Percentiles rank a stretch among this genome's conserved stretches.
Conservation (phyloP, 2,329 filamentous ascomycete genomes). For the Blastomyces percursus region DNA sequence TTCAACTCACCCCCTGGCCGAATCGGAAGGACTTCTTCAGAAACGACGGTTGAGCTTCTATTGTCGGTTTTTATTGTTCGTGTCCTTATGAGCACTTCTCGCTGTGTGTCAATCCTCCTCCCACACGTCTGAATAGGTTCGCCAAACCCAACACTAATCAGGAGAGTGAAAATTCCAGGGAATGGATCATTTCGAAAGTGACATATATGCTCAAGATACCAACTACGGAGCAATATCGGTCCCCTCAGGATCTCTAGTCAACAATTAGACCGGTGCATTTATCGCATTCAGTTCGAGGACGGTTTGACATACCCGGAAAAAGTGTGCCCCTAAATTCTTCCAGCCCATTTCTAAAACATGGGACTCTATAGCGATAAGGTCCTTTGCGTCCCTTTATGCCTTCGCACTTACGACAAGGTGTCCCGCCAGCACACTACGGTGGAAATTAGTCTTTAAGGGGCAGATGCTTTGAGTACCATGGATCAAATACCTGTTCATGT, state of each 20-base stretch:
- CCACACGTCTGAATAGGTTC: neutral
- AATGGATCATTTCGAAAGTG: neutral
- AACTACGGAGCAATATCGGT: neutral
- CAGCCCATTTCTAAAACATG: neutral
- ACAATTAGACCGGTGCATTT: neutral
- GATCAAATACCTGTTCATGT: neutral
- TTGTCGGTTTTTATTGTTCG: neutral
- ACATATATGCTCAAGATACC: neutral
- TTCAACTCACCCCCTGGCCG: neutral
- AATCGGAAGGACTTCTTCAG: neutral
- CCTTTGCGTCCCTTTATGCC: neutral
- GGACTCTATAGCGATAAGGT: neutral
- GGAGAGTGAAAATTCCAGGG: neutral
- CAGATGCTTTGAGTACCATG: neutral
- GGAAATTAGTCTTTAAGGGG: neutral
- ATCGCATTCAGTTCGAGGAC: neutral
- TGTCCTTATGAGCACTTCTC: neutral
- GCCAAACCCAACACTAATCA: conserved; percentile 1
- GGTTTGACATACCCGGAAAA: neutral
- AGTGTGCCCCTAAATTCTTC: neutral
- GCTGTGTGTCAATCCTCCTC: neutral
- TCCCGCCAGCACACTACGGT: neutral
- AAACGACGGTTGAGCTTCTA: neutral
- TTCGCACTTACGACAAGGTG: neutral
- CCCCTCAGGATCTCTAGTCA: neutral